Base-by-base conservation (phyloP, 2,329 filamentous ascomycete genomes). In the Teratosphaeria gauchensis region DNA sequence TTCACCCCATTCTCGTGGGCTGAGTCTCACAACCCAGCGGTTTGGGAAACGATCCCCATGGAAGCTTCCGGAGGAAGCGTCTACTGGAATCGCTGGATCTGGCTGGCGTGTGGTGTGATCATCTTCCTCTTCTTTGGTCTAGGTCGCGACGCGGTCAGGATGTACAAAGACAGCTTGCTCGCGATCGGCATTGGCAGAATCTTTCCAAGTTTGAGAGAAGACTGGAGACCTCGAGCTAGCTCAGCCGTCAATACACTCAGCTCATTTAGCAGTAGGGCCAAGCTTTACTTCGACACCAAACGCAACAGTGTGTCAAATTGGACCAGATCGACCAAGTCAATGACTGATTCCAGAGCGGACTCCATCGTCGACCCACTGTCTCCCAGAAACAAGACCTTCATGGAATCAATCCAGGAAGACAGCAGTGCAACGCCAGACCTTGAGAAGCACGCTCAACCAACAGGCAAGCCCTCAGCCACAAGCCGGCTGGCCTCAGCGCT, bases 121-220 rank as follows among this genome's bases (percentile, higher is more conserved):
- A 71, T 83, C 12, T 88, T 88, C 66, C 56, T 80, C n/a, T 81
- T 85, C 65, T 87, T 87, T 63, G 85, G 86, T 8, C 79, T 84
- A 16, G 85, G 85, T 32, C 75, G 74, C 30, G 85, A 88, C 65
- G 84, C 84, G 0, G 73, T 75, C 3, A 73, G 74, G 28, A 80
- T 82, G 70, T 86, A 86, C 66, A 74, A 74, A 56, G 69, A 71
- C 3, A 73, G 76, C 58, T 65, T 80, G 52, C 61, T 73, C 28
- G 69, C 68, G n/a, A 54, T 79, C 30, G 78, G 78, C 0, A 62
- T 80, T 42, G 69, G 61, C 19, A 62, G 55, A 28, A 52, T 67
- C 28, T 67, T 69, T 38, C 68, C 67, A 19, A 24, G 56, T 2
- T 32, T 66, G 54, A 58, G 59, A 14, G 48, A 56, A 12, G 42